Evolutionary conservation across 257 asterid species (phyloP).

Genomic region (Penstemon newberryi): DNA sequence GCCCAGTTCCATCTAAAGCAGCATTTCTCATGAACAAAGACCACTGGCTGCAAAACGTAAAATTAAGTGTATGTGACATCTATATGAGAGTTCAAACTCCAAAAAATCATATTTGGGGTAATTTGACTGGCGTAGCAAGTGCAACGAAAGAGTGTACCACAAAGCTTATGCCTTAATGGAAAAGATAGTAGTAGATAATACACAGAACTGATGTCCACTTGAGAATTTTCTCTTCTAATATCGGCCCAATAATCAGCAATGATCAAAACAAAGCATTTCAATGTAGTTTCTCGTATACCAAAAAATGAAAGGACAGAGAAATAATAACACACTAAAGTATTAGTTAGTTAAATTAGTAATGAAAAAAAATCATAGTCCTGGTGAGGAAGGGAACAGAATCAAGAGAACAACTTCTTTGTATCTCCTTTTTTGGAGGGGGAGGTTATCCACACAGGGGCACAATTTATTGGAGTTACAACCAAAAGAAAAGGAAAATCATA

Average conservation of each 20-base stretch:
- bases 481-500: no score
- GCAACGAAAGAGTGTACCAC: background rate
- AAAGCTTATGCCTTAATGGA: background rate
- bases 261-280: background rate
- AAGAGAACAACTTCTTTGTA: no score
- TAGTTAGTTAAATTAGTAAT: background rate
- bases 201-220: background rate
- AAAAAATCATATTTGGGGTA: background rate
- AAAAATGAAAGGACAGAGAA: background rate
- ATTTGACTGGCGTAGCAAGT: background rate
- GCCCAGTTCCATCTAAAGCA: constrained; percentile 6
- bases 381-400: background rate
- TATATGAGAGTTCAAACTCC: background rate
- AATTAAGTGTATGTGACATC: background rate
- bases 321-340: background rate
- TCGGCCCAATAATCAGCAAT: background rate
- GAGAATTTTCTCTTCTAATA: background rate
- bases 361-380: background rate
- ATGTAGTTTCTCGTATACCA: background rate
- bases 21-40: constrained; percentile 8
- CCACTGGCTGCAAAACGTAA: background rate
- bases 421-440: no score
- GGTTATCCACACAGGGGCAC: background rate
- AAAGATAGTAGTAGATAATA: background rate
- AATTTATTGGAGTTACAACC: background rate